Conservation (phyloP, 306 rosid species). For the Castanea crenata region DNA sequence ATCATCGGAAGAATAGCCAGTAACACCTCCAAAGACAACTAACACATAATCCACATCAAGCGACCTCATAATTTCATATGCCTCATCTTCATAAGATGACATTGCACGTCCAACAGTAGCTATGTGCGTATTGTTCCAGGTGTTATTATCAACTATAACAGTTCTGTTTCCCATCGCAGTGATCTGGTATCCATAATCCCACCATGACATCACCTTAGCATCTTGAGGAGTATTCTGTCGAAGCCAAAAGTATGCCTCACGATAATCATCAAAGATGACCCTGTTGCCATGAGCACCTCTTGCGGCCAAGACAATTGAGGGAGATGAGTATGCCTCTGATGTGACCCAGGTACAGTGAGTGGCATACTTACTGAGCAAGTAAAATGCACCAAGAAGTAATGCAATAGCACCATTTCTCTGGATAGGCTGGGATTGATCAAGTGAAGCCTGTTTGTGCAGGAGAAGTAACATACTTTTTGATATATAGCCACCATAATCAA, state of each 20-base stretch:
- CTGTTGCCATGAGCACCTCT: constrained; percentile 98
- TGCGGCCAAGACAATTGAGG: constrained; percentile 98
- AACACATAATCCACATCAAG: constrained; percentile 95
- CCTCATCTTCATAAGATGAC: constrained; percentile 98
- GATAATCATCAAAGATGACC: constrained; percentile 94
- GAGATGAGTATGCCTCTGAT: constrained; percentile 98
- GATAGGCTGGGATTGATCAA: constrained; percentile 96
- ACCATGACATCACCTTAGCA: constrained; percentile 99
- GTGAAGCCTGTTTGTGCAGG: constrained; percentile 55
- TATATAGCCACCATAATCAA: constrained; percentile 21
- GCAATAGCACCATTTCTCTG: constrained; percentile 81
- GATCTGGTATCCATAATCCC: constrained; percentile 99
- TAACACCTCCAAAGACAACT: constrained; percentile 98
- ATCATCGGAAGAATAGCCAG: constrained; percentile 98
- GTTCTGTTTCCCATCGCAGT: constrained; percentile 99
- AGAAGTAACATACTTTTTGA: constrained; percentile 3
- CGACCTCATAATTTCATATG: constrained; percentile 87
- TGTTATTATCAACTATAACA: constrained; percentile 96
- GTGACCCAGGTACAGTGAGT: constrained; percentile 99
- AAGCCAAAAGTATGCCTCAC: constrained; percentile 99
- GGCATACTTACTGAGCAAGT: constrained; percentile 85
- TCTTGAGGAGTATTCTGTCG: constrained; percentile 93
- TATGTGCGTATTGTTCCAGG: constrained; percentile 99
- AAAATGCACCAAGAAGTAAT: constrained; percentile 90
- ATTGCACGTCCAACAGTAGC: constrained; percentile 99